Percentiles rank a stretch among this genome's conserved stretches.
These are phyloP conservation scores for Bipolaris zeicola DNA, from an alignment of 2,329 filamentous ascomycete genomes.

Conservation along the genomic window DNA sequence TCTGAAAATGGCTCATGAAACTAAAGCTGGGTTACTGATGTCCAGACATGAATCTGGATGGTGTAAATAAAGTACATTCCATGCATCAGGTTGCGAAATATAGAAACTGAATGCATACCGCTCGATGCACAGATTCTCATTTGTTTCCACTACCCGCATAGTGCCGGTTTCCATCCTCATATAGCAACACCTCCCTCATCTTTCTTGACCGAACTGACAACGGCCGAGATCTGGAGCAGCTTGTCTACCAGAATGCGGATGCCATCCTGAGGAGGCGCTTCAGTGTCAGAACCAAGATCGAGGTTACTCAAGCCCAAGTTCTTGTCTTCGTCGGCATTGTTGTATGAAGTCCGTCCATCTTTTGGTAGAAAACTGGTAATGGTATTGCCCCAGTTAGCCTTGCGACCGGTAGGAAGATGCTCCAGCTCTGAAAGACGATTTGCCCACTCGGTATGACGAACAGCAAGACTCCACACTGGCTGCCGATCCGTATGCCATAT, in stretches of 20 bases:
- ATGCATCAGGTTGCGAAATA: not conserved
- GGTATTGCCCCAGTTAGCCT: constrained; percentile 30
- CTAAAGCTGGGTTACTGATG: not conserved
- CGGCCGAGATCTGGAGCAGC: constrained; percentile 35
- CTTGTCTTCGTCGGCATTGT: constrained; percentile 7
- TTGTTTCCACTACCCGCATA: too few relatives aligned
- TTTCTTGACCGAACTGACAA: constrained; percentile 25
- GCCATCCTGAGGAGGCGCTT: constrained; percentile 22
- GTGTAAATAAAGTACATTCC: not conserved
- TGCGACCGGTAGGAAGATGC: constrained; percentile 26
- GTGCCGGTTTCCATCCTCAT: not conserved
- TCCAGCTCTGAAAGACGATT: constrained; percentile 36
- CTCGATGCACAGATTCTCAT: not conserved
- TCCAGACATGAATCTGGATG: not conserved
- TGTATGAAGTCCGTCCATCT: constrained; percentile 25
- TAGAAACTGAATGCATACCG: not conserved
- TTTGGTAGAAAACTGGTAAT: constrained; percentile 37
- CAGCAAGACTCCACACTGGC: constrained; percentile 39
- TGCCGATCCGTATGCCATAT: constrained; percentile 35
- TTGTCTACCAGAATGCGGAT: constrained; percentile 29
- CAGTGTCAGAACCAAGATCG: constrained; percentile 2
- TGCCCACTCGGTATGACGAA: constrained; percentile 41
- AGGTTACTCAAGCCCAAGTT: constrained; percentile 13
- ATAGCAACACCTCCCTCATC: constrained; percentile 8
- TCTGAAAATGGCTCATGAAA: not conserved